These are phyloP conservation scores for Aspergillus melleus DNA, from an alignment of 2,329 filamentous ascomycete species.

Conservation along the genomic window DNA sequence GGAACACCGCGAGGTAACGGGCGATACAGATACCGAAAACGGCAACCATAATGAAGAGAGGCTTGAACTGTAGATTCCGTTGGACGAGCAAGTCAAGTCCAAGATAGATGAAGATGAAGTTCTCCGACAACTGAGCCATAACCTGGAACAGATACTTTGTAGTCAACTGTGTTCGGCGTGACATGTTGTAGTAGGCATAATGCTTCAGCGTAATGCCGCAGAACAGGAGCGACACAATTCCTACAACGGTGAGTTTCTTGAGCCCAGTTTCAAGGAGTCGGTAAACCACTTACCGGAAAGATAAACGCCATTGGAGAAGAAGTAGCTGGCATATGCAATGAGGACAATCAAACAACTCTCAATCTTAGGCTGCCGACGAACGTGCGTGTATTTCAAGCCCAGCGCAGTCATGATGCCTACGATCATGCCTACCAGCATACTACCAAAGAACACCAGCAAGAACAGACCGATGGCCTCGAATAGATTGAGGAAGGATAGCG, in stretches of 20 bases:
- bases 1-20: constrained; percentile 92
- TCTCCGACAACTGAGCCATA: constrained; percentile 91
- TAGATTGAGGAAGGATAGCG: constrained; percentile 75
- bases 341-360: constrained; percentile 93
- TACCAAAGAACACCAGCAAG: constrained; percentile 93
- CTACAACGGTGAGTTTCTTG: constrained; percentile 48
- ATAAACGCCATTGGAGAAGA: constrained; percentile 92
- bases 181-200: constrained; percentile 99
- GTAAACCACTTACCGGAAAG: constrained; percentile 74
- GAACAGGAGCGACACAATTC: constrained; percentile 93
- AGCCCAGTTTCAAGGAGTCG: too few species aligned
- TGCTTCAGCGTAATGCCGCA: constrained; percentile 98
- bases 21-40: constrained; percentile 89
- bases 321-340: constrained; percentile 95
- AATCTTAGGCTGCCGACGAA: constrained; percentile 90
- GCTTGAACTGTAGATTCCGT: constrained; percentile 82
- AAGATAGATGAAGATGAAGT: constrained; percentile 99
- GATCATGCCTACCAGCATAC: constrained; percentile 80
- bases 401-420: constrained; percentile 87
- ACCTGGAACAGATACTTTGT: constrained; percentile 98
- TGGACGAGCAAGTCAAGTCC: constrained; percentile 94
- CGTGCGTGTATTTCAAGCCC: constrained; percentile 89
- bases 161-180: constrained; percentile 89
- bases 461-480: constrained; percentile 94
- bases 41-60: constrained; percentile 90